phyloP scores from a whole-genome alignment of 1,284 basidiomycete species.

The Cutaneotrichosporon cavernicola region DNA sequence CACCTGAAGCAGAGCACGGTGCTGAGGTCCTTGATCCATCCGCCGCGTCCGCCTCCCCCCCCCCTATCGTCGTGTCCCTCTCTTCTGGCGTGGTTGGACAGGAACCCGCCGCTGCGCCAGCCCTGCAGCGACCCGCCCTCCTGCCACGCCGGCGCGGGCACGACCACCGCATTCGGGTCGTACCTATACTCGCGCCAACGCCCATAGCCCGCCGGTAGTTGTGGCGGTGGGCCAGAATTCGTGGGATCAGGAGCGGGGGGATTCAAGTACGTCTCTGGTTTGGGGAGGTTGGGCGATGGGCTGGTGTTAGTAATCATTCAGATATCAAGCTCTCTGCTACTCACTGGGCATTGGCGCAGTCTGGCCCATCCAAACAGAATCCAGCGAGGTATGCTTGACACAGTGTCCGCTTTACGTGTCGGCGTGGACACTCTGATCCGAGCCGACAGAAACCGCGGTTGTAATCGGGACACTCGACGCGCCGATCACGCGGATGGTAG shows the following conservation, averaged over 20 bases:
- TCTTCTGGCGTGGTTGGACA: slow-evolving; percentile 38
- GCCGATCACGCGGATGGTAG: slow-evolving; percentile 83
- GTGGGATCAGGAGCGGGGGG: slow-evolving; percentile 71
- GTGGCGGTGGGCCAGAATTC: slow-evolving; percentile 84
- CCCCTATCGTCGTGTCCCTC: slow-evolving; percentile 34
- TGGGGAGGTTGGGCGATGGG: slow-evolving; percentile 56
- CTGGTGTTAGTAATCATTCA: slow-evolving; percentile 24
- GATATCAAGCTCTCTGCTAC: slow-evolving; percentile 50
- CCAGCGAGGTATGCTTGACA: slow-evolving; percentile 91
- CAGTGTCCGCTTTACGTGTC: slow-evolving; percentile 85
- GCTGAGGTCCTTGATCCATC: slow-evolving; percentile 59
- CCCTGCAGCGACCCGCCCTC: slow-evolving; percentile 45
- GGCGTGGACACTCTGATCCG: slow-evolving; percentile 83
- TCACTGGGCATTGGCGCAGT: slow-evolving; percentile 88
- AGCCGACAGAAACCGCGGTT: slow-evolving; percentile 92
- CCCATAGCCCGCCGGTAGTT: slow-evolving; percentile 65
- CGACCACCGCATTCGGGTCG: slow-evolving; percentile 59
- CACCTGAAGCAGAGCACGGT: slow-evolving; percentile 76
- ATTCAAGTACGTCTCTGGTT: slow-evolving; percentile 73
- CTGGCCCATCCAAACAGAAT: slow-evolving; percentile 90
- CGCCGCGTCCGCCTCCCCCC: slow-evolving; percentile 34
- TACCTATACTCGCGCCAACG: slow-evolving; percentile 72
- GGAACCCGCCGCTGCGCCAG: slow-evolving; percentile 45
- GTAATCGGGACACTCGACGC: slow-evolving; percentile 93
- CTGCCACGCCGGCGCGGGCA: slow-evolving; percentile 43